Evolutionary conservation across 2,329 filamentous ascomycete genomes (phyloP), one percentile per base, ranked within the genome.

Genomic region (Nemania bipapillata): DNA sequence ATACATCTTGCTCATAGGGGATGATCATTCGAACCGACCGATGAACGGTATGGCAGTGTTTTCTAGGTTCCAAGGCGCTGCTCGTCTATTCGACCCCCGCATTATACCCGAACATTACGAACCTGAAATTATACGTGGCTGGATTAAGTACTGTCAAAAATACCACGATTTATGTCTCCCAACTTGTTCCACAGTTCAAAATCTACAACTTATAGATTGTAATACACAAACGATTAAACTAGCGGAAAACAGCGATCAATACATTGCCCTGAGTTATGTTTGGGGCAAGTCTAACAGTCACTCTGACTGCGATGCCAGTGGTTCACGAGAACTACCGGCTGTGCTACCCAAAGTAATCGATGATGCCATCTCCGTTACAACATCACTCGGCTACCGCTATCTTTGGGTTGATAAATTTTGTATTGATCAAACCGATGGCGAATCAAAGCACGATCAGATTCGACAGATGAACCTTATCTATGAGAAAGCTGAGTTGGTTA

Each of bases 331-430:
- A 42, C 24, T 63, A 17, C 24, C 24, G 4, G n/a, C 22, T 4
- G 28, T n/a, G 8, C 4, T 54, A 1, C 59, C 59, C 2, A 32
- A 30, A 1, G 53, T 32, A 4, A 28, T 65, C 26, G 52, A 58
- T 30, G 62, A 65, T n/a, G 62, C 62, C 1, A 59, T 65, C 15
- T 9, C 1, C 4, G 62, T 65, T 1, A 26, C 54, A 1, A 2
- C 37, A 3, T 22, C 4, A 5, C 62, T 65, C 2, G 32, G 49
- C 4, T 65, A 58, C 15, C 24, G 28, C 0, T 65, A 65, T 52
- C 55, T 65, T 15, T 52, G 54, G 62, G 45, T 65, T n/a, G 62
- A 65, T 8, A 32, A 30, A 4, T 59, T 50, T n/a, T 65, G 62
- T 9, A 53, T 58, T 6, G 32, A 20, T n/a, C 62, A 65, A 24